Evolutionary conservation across 768 basidiomycete species (phyloP), one percentile per base, ranked within the genome.

Genomic region (Lentinula sp.): DNA sequence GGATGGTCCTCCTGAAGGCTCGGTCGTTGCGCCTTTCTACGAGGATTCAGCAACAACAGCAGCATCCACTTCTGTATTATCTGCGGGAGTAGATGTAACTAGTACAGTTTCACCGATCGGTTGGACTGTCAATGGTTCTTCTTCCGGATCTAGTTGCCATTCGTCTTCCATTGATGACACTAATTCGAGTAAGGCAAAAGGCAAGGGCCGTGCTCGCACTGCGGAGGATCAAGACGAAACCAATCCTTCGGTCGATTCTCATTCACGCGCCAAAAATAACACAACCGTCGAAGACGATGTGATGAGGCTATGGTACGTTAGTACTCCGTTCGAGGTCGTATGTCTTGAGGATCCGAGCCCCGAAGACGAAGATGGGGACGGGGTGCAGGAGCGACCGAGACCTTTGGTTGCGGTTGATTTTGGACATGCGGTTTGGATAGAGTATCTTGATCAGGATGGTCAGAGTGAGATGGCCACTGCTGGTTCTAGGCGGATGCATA

Each of bases 371-470:
- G 76, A 15, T 32, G 77, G 73, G 0, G 77, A 73, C 1, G 70
- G 67, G 2, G 62, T 67, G 59, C 60, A 61, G 32, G 84, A 83
- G 35, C 77, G 85, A 4, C 85, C 85, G 18, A 77, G 88, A 2
- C 88, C 88, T 23, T 77, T 90, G 13, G 84, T 90, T n/a, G 88
- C 88, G 0, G 87, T 94, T 6, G 85, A 95, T 68, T 95, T 95
- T 74, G 90, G 91, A 45, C 91, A 93, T 66, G 89, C 93, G 16
- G 87, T 91, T 39, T 90, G 91, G 83, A 84, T 95, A 51, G 88
- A 90, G 67, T 84, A 85, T 66, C 68, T 64, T 64, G 76, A 72
- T 65, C 73, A 28, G n/a, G 15, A 56, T 8, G 28, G 61, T 54
- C 72, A 72, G n/a, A 67, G 71, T 13, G 70, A 70, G 13, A 16